phyloP scores from a whole-genome alignment of 169 alveolate genomes.

The Cryptosporidium ryanae region DNA sequence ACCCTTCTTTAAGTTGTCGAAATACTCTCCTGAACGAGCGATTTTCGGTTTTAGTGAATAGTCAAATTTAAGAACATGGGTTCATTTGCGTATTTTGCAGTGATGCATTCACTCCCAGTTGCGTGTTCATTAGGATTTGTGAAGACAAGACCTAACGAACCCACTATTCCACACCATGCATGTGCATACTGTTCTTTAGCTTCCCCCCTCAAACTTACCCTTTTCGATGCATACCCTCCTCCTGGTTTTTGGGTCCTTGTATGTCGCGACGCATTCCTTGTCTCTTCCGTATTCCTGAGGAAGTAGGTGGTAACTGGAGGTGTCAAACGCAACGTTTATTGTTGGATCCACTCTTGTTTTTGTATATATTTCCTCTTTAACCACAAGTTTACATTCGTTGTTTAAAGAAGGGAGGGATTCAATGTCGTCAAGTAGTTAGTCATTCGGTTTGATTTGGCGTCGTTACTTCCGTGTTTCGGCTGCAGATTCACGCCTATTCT shows the following conservation, averaged over 20 bases:
- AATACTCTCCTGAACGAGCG: conserved; percentile 11
- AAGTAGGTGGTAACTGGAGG: conserved; percentile 11
- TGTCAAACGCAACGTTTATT: conserved; percentile 50
- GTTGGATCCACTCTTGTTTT: conserved; percentile 48
- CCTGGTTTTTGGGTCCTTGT: conserved; percentile 38
- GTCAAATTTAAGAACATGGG: no score
- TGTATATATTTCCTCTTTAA: conserved; percentile 45
- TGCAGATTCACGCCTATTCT: no score
- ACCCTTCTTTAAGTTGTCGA: conserved; percentile 44
- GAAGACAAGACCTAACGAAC: no score
- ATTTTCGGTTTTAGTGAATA: no score
- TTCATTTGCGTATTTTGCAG: background rate
- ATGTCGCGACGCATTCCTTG: conserved; percentile 68
- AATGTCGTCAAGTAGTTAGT: no score
- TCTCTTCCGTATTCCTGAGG: conserved; percentile 64
- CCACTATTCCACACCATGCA: no score
- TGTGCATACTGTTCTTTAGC: no score
- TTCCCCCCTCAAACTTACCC: conserved; percentile 13
- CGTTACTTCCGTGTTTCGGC: no score
- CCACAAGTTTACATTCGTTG: background rate
- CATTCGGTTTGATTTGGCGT: background rate
- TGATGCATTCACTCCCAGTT: background rate
- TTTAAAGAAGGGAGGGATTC: background rate
- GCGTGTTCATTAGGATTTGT: background rate
- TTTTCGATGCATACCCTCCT: conserved; percentile 38